These are phyloP conservation scores for Triticum timopheevii DNA, from an alignment of 176 grass and related monocot genomes.

Conservation along the genomic window DNA sequence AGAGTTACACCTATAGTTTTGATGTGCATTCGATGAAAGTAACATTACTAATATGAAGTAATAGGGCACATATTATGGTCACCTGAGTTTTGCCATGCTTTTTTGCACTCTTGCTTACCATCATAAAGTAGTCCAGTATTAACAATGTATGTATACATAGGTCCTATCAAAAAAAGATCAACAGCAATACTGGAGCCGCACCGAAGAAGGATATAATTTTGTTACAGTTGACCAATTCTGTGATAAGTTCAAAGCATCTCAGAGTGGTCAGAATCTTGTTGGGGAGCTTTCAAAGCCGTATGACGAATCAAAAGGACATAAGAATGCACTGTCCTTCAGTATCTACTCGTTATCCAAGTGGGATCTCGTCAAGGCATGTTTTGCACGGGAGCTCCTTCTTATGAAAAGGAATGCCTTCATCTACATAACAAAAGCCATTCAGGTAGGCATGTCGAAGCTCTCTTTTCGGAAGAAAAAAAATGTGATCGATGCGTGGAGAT, in stretches of 20 bases:
- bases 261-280: constrained; percentile 43
- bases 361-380: constrained; percentile 69
- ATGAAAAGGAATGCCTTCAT: constrained; percentile 72
- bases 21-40: neutral
- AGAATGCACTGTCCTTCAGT: constrained; percentile 53
- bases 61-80: neutral
- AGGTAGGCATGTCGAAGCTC: constrained; percentile 12
- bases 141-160: constrained; percentile 34
- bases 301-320: constrained; percentile 45
- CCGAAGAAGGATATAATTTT: constrained; percentile 53
- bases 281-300: constrained; percentile 46
- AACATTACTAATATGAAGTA: neutral
- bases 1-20: neutral
- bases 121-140: neutral
- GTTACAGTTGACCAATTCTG: constrained; percentile 57
- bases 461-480: neutral
- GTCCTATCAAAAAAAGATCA: constrained; percentile 81
- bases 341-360: constrained; percentile 64
- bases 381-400: constrained; percentile 67
- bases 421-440: constrained; percentile 58
- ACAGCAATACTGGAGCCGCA: constrained; percentile 57
- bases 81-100: neutral
- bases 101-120: neutral
- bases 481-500: neutral
- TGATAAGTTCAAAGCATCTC: constrained; percentile 49